Evolutionary conservation across 805 yeast species (phyloP), one percentile per base, ranked within the genome.

Genomic region (Metschnikowia orientalis): DNA sequence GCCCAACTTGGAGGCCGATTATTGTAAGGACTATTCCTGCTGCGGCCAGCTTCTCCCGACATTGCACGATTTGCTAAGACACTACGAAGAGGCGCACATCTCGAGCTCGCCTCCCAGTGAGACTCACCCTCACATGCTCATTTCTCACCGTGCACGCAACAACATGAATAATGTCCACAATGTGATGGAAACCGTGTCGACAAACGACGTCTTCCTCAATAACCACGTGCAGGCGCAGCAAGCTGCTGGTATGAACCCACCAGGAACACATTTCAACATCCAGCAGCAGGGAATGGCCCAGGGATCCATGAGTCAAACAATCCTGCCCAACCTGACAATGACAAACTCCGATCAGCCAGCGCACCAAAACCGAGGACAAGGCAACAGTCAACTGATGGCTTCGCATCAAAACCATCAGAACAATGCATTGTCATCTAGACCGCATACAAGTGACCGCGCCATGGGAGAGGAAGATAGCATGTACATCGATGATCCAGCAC

Each of bases 1-100:
- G 41, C 96, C 97, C 12, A 86, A 85, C 51, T 68, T 90, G 38
- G 98, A 90, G 60, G 95, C 95, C 7, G 89, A 89, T 57, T 92
- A 90, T 61, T 92, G 98, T 60, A 85, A 84, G 58, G 98, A 92
- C 64, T 92, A 92, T 61, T 78, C 87, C 32, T 92, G 98, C 62
- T 92, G 98, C 64, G 98, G 97, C 18, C 82, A 84, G 54, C 67
- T 81, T 26, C 71, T 92, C 41, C 97, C 97, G 19, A 89, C 95
- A 8, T 67, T 92, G 44, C 98, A 92, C 57, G 98, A 92, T 56
- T 68, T 92, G 41, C 69, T 92, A 42, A 77, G 92, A 48, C 98
- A 92, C 58, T 92, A 92, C 57, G 98, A 92, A 56, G 97, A 92
- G 59, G 87, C 92, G 28, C 98, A 92, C 61, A 89, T 92, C 37